A percentile compares a stretch with the other conserved stretches of the same genome.
Conservation (phyloP, 2,329 filamentous ascomycete species). For the Pyrenophora tritici-repentis region DNA sequence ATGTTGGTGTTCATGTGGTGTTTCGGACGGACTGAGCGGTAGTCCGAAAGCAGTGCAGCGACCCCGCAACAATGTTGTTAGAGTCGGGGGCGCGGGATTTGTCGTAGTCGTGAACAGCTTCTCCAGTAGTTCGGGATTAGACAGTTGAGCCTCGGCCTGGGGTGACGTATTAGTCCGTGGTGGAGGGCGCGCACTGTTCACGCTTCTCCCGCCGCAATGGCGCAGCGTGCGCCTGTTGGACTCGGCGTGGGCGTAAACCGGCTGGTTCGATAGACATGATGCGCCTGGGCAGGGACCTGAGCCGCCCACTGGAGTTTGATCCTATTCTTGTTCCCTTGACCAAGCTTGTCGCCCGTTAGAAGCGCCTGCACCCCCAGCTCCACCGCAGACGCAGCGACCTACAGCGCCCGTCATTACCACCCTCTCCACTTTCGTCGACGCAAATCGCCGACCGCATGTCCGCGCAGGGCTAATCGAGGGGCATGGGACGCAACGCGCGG, state of each 20-base stretch:
- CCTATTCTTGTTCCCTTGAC: neutral
- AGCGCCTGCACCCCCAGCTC: neutral
- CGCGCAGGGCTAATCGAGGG: slow-evolving; percentile 21
- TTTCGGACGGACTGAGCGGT: too few relatives aligned
- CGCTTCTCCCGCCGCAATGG: slow-evolving; percentile 9
- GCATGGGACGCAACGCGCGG: slow-evolving; percentile 58
- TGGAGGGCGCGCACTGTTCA: neutral
- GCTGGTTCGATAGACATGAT: slow-evolving; percentile 8
- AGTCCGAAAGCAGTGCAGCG: too few relatives aligned
- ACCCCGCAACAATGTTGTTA: too few relatives aligned
- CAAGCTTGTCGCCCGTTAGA: slow-evolving; percentile 1
- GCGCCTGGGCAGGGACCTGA: slow-evolving; percentile 8
- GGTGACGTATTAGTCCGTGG: neutral
- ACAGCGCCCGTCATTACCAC: neutral
- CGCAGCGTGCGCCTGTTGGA: slow-evolving; percentile 4
- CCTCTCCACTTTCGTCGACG: neutral
- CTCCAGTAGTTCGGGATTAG: too few relatives aligned
- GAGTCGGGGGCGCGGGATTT: too few relatives aligned
- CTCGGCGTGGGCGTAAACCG: slow-evolving; percentile 5
- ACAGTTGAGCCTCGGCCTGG: neutral
- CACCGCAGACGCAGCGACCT: neutral
- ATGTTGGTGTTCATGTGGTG: neutral
- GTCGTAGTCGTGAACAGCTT: too few relatives aligned
- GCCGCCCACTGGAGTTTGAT: slow-evolving; percentile 3
- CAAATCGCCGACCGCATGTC: slow-evolving; percentile 19